phyloP scores from a whole-genome alignment of 129 eudicot genomes.

The Apium graveolens region DNA sequence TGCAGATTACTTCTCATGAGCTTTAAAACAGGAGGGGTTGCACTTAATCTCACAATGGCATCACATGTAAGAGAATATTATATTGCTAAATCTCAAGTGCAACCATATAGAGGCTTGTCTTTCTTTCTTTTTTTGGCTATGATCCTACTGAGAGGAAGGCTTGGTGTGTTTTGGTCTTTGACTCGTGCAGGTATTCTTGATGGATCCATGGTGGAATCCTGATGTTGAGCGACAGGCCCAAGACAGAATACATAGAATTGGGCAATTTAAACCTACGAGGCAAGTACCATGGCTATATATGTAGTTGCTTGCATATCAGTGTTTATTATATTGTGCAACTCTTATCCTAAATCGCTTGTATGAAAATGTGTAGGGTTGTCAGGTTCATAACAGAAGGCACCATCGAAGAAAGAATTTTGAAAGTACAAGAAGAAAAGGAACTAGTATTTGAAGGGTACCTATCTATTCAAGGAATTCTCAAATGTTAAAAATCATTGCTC shows the following conservation, averaged over 20 bases:
- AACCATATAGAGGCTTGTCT: no score
- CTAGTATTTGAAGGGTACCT: constrained; percentile 96
- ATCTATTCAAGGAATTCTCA: neutral
- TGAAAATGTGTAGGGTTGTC: constrained; percentile 48
- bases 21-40: no score
- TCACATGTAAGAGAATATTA: no score
- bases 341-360: neutral
- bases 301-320: neutral
- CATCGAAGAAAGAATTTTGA: constrained; percentile 83
- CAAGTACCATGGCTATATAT: constrained; percentile 2
- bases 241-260: constrained; percentile 89
- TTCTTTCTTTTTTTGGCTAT: neutral
- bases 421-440: constrained; percentile 89
- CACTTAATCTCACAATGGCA: no score
- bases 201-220: constrained; percentile 5
- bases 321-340: no score
- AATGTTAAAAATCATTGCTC: neutral
- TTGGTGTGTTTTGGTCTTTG: no score
- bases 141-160: neutral
- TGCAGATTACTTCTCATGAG: no score
- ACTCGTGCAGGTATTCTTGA: constrained; percentile 65
- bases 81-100: no score
- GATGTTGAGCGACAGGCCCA: constrained; percentile 36
- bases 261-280: constrained; percentile 90
- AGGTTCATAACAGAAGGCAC: constrained; percentile 78